Conservation (phyloP, 2,329 filamentous ascomycete species). For the Colletotrichum cordylinicola region DNA sequence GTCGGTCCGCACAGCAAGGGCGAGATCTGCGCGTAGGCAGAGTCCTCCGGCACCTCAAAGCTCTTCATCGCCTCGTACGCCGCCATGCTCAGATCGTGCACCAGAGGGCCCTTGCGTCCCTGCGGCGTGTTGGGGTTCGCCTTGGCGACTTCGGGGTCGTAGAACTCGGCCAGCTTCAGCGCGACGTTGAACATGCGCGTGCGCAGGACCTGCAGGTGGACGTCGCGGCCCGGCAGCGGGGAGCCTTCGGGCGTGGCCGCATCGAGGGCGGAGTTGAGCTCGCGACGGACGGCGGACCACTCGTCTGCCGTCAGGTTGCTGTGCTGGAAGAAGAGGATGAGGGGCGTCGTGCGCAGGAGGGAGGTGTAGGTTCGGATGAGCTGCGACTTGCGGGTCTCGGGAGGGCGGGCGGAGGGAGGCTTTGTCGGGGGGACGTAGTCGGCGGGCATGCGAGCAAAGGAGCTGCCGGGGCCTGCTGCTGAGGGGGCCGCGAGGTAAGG, state of each 20-base stretch:
- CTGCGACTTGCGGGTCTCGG: constrained; percentile 90
- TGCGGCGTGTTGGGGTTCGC: constrained; percentile 36
- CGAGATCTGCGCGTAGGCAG: constrained; percentile 64
- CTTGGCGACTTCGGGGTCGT: constrained; percentile 50
- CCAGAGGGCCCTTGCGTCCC: constrained; percentile 34
- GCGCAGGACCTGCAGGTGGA: constrained; percentile 84
- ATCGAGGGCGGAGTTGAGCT: constrained; percentile 48
- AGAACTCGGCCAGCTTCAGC: constrained; percentile 86
- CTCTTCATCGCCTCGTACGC: constrained; percentile 56
- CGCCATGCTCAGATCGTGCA: constrained; percentile 59
- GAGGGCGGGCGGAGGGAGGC: constrained; percentile 84
- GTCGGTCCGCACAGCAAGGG: constrained; percentile 84
- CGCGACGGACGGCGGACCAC: constrained; percentile 50
- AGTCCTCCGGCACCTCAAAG: constrained; percentile 39
- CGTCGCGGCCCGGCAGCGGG: constrained; percentile 59
- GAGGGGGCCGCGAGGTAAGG: constrained; percentile 27
- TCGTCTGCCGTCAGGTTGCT: constrained; percentile 75
- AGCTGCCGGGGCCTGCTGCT: constrained; percentile 29
- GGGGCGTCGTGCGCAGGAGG: constrained; percentile 80
- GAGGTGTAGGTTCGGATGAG: constrained; percentile 86
- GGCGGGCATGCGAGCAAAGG: constrained; percentile 41
- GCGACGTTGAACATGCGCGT: constrained; percentile 89
- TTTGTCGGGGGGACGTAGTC: constrained; percentile 71
- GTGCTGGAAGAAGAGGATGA: constrained; percentile 83
- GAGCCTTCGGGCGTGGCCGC: constrained; percentile 45